Base-by-base conservation (phyloP, 768 basidiomycete species). In the Pleurotus eryngii region DNA sequence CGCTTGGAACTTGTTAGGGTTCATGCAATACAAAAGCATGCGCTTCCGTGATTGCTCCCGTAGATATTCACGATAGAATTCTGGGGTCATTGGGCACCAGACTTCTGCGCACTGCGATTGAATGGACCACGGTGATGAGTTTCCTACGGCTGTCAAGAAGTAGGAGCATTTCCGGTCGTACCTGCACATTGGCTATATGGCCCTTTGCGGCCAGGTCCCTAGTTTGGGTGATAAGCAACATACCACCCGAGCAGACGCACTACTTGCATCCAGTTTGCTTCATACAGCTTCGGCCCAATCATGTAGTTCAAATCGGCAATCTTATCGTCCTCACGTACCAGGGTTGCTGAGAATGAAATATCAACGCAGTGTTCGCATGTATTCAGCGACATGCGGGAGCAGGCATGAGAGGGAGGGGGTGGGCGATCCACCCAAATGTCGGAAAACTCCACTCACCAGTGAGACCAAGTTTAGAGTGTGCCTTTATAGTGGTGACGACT, bases 121-220 rank as follows among this genome's bases (percentile, higher is more conserved):
- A 49, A 55, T 54, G 43, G 57, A 63, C 49, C 12, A 57, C 40
- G 57, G 40, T 26, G 58, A 26, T 39, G 37, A 18, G 46, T 48
- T 45, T 39, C 39, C 47, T 58, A 11, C 42, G 18, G 37, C 20
- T 42, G 45, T 8, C 39, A 45, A 30, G 54, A 46, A 48, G 27
- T 26, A 56, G 47, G 40, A 18, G 17, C 24, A 38, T 45, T 49
- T 53, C 38, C 57, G 46, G 38, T 26, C 68, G 64, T 69, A 95
- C 95, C 86, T 98, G 95, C n/a, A 99, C 97, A 67, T 97, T 98
- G 5, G 97, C 97, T 67, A 99, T 99, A 71, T 99, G 97, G 2
- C 97, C 97, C 73, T 98, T 98, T 59, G 93, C 94, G 54, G 97
- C 97, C 63, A 99, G 85, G 72, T 99, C 97, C 81, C 81, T 82